Percentiles rank a stretch among this genome's conserved stretches.
phyloP scores from a whole-genome alignment of 805 yeast genomes.

The Candida mattraensis region DNA sequence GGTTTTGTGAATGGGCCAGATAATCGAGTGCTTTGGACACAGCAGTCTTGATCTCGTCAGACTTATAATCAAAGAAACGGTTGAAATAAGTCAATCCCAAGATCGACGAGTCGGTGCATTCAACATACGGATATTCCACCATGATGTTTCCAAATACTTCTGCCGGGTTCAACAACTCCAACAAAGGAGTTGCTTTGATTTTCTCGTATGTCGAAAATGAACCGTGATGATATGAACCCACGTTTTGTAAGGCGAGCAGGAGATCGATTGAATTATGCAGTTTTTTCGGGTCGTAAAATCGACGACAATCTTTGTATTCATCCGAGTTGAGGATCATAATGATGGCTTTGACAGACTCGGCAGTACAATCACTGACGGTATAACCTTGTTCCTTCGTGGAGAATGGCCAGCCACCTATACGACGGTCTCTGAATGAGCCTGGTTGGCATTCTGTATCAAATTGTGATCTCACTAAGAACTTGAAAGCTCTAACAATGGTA shows the following conservation, averaged over 20 bases:
- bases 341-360: slow-evolving; percentile 91
- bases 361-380: slow-evolving; percentile 95
- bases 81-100: slow-evolving; percentile 82
- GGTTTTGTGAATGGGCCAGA: slow-evolving; percentile 63
- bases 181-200: slow-evolving; percentile 72
- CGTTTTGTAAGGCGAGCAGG: slow-evolving; percentile 72
- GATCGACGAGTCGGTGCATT: slow-evolving; percentile 94
- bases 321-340: slow-evolving; percentile 81
- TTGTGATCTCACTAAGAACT: slow-evolving; percentile 78
- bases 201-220: slow-evolving; percentile 91
- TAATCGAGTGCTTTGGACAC: slow-evolving; percentile 73
- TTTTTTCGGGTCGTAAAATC: slow-evolving; percentile 46
- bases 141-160: slow-evolving; percentile 97
- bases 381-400: slow-evolving; percentile 96
- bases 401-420: slow-evolving; percentile 95
- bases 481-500: slow-evolving; percentile 62
- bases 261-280: slow-evolving; percentile 75
- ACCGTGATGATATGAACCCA: slow-evolving; percentile 82
- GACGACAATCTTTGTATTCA: slow-evolving; percentile 41
- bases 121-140: slow-evolving; percentile 98
- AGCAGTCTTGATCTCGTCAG: slow-evolving; percentile 63
- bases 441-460: slow-evolving; percentile 75
- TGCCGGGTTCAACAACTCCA: slow-evolving; percentile 89
- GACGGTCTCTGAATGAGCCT: slow-evolving; percentile 78
- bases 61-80: slow-evolving; percentile 61